These are phyloP conservation scores for Solanum sejunctum DNA, from an alignment of 257 asterid genomes.

Conservation along the genomic window DNA sequence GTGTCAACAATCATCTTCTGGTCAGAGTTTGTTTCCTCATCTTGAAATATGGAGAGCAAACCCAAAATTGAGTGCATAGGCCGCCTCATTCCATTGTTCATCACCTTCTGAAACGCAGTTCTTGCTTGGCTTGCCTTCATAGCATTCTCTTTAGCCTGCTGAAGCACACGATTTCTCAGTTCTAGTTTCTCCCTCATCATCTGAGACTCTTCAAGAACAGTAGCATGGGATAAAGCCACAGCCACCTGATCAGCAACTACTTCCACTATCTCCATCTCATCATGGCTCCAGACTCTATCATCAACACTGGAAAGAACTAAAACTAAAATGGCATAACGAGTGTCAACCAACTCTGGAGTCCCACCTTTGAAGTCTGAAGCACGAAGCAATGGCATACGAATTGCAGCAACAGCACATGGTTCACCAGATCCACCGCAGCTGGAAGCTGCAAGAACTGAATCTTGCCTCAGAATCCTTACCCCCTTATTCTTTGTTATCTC, in stretches of 20 bases:
- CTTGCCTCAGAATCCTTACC: slow-evolving; percentile 23
- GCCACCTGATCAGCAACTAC: slow-evolving; percentile 50
- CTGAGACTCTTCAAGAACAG: slow-evolving; percentile 37
- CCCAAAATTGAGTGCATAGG: slow-evolving; percentile 37
- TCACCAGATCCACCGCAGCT: slow-evolving; percentile 23
- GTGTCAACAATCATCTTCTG: slow-evolving; percentile 27
- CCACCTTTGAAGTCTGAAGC: slow-evolving; percentile 38
- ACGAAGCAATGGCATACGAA: slow-evolving; percentile 28
- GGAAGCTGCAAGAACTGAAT: slow-evolving; percentile 24
- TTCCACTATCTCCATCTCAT: slow-evolving; percentile 37
- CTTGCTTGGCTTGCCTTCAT: slow-evolving; percentile 38
- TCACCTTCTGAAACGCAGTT: slow-evolving; percentile 29
- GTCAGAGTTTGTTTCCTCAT: slow-evolving; percentile 15
- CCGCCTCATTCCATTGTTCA: slow-evolving; percentile 41
- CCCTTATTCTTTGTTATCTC: slow-evolving; percentile 27
- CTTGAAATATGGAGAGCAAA: slow-evolving; percentile 19
- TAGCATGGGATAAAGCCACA: slow-evolving; percentile 35
- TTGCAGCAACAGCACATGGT: slow-evolving; percentile 27
- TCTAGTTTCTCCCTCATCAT: slow-evolving; percentile 25
- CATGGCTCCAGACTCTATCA: slow-evolving; percentile 17
- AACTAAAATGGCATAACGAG: slow-evolving; percentile 28
- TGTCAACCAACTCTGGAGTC: slow-evolving; percentile 25
- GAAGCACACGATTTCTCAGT: slow-evolving; percentile 25
- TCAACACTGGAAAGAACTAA: slow-evolving; percentile 20
- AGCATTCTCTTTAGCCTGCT: slow-evolving; percentile 26